Evolutionary conservation across 192 early-diverging fungal species (phyloP).

Genomic region (Coemansia sp.): DNA sequence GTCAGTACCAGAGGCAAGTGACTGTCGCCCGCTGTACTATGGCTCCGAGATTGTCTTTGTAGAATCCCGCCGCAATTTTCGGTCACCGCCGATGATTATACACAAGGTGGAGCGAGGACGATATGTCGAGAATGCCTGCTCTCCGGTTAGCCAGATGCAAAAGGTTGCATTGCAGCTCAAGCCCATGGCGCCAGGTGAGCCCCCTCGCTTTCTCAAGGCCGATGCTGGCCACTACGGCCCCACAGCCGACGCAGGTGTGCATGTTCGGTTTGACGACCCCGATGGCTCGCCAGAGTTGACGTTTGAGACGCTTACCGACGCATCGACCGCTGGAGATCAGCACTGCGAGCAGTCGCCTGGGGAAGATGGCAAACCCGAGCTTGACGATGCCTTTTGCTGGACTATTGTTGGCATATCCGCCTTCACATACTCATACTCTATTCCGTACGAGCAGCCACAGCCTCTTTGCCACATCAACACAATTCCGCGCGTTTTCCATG

Average conservation of each 20-base stretch:
- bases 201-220: conserved; percentile 34
- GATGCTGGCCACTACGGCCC: conserved; percentile 44
- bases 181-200: conserved; percentile 21
- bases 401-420: conserved; percentile 78
- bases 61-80: conserved; percentile 61
- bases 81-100: conserved; percentile 69
- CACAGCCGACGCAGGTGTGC: conserved; percentile 2
- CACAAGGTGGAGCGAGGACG: conserved; percentile 78
- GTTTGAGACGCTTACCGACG: conserved; percentile 35
- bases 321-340: neutral
- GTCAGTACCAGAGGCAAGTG: neutral
- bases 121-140: conserved; percentile 60
- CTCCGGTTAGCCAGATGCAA: conserved; percentile 83
- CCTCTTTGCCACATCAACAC: conserved; percentile 16
- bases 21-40: conserved; percentile 53
- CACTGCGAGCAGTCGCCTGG: neutral
- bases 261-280: conserved; percentile 36
- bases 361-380: conserved; percentile 34
- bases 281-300: conserved; percentile 52
- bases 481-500: conserved; percentile 24
- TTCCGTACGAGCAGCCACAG: conserved; percentile 18
- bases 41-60: conserved; percentile 72
- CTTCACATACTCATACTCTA: conserved; percentile 44
- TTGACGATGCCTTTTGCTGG: conserved; percentile 83
- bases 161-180: conserved; percentile 67